phyloP scores from a whole-genome alignment of 352 stramenopile species.

The Pythium brachiatum region DNA sequence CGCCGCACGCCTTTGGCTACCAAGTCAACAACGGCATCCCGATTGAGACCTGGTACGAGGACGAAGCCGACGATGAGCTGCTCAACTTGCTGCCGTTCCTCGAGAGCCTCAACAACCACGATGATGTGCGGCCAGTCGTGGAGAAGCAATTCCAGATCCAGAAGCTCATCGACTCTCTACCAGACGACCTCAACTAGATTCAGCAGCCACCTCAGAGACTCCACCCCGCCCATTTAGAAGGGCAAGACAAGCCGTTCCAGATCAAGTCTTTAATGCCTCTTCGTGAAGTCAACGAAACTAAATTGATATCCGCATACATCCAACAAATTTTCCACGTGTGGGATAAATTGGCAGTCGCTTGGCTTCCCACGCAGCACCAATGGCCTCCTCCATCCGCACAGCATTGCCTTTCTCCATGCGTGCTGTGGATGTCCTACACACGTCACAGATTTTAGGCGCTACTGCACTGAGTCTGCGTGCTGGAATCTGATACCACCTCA shows the following conservation, averaged over 20 bases:
- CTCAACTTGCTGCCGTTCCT: constrained; percentile 96
- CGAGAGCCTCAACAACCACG: constrained; percentile 77
- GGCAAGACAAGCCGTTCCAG: background rate
- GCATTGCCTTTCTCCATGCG: too few species aligned
- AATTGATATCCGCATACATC: background rate
- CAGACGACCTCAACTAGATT: constrained; percentile 39
- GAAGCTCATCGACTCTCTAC: constrained; percentile 81
- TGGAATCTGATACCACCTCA: background rate
- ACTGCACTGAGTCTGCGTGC: background rate
- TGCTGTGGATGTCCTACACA: background rate
- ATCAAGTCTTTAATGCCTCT: constrained; percentile 1
- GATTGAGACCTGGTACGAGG: constrained; percentile 92
- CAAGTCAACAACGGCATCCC: constrained; percentile 61
- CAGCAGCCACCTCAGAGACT: background rate
- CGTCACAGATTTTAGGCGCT: background rate
- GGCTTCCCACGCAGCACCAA: too few species aligned
- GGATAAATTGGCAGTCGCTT: too few species aligned
- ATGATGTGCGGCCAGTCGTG: constrained; percentile 90
- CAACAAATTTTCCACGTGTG: too few species aligned
- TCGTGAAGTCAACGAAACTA: background rate
- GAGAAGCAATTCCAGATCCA: constrained; percentile 91
- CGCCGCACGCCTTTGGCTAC: constrained; percentile 97
- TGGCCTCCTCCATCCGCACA: too few species aligned
- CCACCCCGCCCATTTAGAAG: background rate
- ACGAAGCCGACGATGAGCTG: constrained; percentile 95